Evolutionary conservation across 257 asterid genomes (phyloP).

Genomic region (Rubia yunnanensis): DNA sequence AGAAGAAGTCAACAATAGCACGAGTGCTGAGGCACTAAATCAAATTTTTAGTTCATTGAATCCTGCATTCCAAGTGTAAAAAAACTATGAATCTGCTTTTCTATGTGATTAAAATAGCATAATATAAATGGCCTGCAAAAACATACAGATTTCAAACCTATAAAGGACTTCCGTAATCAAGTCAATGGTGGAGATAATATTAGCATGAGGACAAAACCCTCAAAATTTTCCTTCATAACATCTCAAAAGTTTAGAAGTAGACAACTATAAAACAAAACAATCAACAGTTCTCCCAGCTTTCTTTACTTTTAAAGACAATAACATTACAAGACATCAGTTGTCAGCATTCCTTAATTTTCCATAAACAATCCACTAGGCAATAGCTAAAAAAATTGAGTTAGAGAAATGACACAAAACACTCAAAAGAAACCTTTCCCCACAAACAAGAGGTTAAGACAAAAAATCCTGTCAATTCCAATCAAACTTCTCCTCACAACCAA

Average conservation of each 20-base stretch:
- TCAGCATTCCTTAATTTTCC: neutral
- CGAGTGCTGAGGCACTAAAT: conserved; percentile 51
- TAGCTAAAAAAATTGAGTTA: neutral
- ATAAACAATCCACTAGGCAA: neutral
- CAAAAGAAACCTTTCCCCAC: neutral
- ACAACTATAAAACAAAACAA: neutral
- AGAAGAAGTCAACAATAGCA: conserved; percentile 29
- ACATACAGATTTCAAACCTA: neutral
- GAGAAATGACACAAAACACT: neutral
- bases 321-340: neutral
- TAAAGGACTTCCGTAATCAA: neutral
- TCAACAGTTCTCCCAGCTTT: neutral
- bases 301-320: neutral
- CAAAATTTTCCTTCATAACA: neutral
- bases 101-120: too few relatives aligned
- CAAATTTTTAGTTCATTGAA: neutral
- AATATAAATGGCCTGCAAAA: neutral
- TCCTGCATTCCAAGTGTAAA: neutral
- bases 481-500: neutral
- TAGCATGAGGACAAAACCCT: neutral
- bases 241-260: neutral
- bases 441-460: neutral
- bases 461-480: neutral
- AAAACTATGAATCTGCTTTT: neutral
- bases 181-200: neutral